Evolutionary conservation across 2,329 filamentous ascomycete species (phyloP).

Genomic region (Aspergillus texensis): DNA sequence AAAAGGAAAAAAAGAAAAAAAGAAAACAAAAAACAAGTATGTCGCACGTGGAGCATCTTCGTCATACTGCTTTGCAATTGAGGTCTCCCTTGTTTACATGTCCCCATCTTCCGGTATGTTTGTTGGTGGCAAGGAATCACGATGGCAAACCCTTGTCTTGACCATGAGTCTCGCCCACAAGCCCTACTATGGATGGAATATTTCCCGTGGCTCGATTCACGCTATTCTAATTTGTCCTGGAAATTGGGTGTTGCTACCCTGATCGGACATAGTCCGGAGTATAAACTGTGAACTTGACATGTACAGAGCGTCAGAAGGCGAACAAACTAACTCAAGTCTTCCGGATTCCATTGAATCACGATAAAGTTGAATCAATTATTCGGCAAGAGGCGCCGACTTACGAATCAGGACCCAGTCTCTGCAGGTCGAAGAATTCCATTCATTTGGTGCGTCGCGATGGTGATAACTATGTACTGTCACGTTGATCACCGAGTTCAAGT

Average conservation of each 20-base stretch:
- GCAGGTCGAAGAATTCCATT: constrained; percentile 7
- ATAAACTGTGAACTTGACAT: neutral
- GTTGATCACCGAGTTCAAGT: constrained; percentile 7
- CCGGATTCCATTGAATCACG: neutral
- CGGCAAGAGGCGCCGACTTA: neutral
- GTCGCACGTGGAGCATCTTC: neutral
- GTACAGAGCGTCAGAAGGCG: neutral
- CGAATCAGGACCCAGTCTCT: neutral
- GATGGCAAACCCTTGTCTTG: neutral
- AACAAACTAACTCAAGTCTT: neutral
- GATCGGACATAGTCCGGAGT: no score
- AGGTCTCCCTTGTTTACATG: neutral
- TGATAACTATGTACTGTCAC: constrained; percentile 9
- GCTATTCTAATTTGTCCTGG: neutral
- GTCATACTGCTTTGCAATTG: neutral
- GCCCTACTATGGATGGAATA: neutral
- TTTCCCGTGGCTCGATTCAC: neutral
- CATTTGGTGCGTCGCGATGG: constrained; percentile 13
- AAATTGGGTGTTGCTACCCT: neutral
- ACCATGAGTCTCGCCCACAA: neutral
- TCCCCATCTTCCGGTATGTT: neutral
- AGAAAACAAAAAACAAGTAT: neutral
- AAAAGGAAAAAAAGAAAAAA: neutral
- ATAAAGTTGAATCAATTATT: neutral
- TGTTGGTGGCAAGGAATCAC: neutral